Conservation (phyloP, 2,329 filamentous ascomycete species). For the Trichoderma atroviride region DNA sequence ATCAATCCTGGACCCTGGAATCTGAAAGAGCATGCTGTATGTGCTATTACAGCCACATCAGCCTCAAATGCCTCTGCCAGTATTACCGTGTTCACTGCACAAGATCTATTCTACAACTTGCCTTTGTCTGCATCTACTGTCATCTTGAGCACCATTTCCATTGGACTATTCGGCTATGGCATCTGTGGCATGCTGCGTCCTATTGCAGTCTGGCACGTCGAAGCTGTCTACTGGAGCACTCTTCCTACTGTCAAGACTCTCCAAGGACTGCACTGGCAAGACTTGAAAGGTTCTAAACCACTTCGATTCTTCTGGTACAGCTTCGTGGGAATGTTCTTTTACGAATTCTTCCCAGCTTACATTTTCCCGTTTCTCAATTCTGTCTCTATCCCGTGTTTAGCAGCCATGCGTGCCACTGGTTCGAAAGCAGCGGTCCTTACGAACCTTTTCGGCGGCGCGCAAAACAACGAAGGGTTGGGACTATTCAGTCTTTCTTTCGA, state of each 20-base stretch:
- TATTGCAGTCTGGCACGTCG: constrained; percentile 57
- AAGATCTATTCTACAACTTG: constrained; percentile 56
- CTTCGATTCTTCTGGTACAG: constrained; percentile 56
- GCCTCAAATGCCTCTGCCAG: constrained; percentile 53
- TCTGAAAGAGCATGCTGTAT: constrained; percentile 60
- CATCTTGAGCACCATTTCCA: constrained; percentile 54
- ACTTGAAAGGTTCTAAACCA: constrained; percentile 53
- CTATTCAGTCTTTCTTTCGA: constrained; percentile 55
- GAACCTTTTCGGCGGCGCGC: constrained; percentile 54
- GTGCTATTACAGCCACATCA: constrained; percentile 56
- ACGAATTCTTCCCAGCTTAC: constrained; percentile 58
- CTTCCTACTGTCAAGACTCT: constrained; percentile 57
- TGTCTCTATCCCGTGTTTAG: constrained; percentile 57
- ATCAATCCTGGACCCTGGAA: constrained; percentile 56
- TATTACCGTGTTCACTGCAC: constrained; percentile 49
- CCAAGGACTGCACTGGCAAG: constrained; percentile 58
- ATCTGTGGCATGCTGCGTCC: constrained; percentile 57
- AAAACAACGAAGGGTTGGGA: constrained; percentile 56
- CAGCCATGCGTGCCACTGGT: constrained; percentile 54
- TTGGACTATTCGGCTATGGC: constrained; percentile 59
- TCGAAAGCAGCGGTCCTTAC: constrained; percentile 48
- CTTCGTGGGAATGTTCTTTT: constrained; percentile 51
- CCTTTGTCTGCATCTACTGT: constrained; percentile 50
- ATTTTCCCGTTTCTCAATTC: constrained; percentile 59
- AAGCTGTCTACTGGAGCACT: constrained; percentile 59